Base-by-base conservation (phyloP, 1,284 basidiomycete genomes). In the Cryptococcus amylolentus region DNA sequence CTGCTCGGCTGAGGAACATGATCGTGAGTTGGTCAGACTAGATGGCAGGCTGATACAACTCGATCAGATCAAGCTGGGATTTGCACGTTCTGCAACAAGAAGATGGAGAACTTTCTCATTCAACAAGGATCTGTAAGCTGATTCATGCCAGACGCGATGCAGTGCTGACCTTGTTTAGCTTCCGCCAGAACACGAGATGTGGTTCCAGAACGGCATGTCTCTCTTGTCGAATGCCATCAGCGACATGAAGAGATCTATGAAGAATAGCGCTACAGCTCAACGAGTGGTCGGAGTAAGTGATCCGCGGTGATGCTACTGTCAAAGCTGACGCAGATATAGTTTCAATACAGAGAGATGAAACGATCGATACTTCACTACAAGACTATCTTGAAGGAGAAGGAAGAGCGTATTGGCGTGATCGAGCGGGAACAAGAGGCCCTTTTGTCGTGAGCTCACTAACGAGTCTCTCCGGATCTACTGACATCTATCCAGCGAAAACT, bases 1-100 rank as follows among this genome's bases (percentile, higher is more conserved):
- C 1, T 76, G 74, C 52, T 55, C 58, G 39, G 59, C 56, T 23
- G 39, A 43, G 3, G 51, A 51, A 26, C 72, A 74, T 46, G 28
- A 63, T 3, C 67, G 70, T 70, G 41, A 48, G 67, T 60, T 10
- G 13, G 23, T n/a, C 26, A 7, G 31, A 37, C 18, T 16, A 27
- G 41, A 12, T 18, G 48, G 41, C 20, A 26, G 3, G 1, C 5
- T 37, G 16, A 35, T 44, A 49, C n/a, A 54, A 12, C 13, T 26
- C 49, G 23, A 12, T 12, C 45, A 69, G 67, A 64, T 38, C 52
- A 57, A 18, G 18, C 18, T 4, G 60, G 57, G 13, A 41, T 48
- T 1, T 69, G 67, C 43, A 61, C 56, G 48, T 62, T 56, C 10
- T 54, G 23, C 42, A 51, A n/a, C 10, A 56, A 54, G 54, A 38